Base-by-base conservation (phyloP, 2,329 filamentous ascomycete genomes). In the Claviceps capensis region DNA sequence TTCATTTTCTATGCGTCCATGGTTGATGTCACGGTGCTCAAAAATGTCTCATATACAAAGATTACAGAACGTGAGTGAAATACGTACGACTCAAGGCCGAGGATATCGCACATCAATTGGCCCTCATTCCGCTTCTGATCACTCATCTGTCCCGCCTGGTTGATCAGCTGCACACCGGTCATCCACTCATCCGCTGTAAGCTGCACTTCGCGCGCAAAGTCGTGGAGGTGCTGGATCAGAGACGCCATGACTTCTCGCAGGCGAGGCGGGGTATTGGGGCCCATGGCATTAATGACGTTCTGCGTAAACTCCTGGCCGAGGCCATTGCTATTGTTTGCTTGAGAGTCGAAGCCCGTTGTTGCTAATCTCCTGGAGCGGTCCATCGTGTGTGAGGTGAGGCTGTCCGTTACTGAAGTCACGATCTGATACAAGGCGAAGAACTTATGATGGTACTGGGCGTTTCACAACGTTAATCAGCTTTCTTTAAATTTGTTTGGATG, bases 121-220 rank as follows among this genome's bases (percentile, higher is more conserved):
- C 81, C 78, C 70, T 89, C 86, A 66, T 90, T 88, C 50, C 86
- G 76, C 61, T 77, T 81, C 57, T 79, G 74, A 52, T 77, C 75
- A 64, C 78, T 84, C 69, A 85, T 82, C 69, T 85, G 78, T 57
- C 85, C 85, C 48, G 85, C 78, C 59, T 76, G 74, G 58, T 72
- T 73, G 56, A 68, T 81, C 71, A 65, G 71, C 56, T 67, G 74
- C 34, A 88, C 80, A 47, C 82, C 87, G 8, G 77, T 70, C 69
- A 86, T 77, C 86, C 85, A 90, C 71, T 93, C 87, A 52, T 85
- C 83, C n/a, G 80, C 75, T 7, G 85, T 90, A 53, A 93, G 78
- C 64, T 89, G 79, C 56, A 86, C 81, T 65, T 93, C 86, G 47
- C 86, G 82, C 41, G 83, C 81, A 66, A 91, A 91, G 68, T 88